Conservation (phyloP, 805 yeast genomes). For the Candida endomychidarum region DNA sequence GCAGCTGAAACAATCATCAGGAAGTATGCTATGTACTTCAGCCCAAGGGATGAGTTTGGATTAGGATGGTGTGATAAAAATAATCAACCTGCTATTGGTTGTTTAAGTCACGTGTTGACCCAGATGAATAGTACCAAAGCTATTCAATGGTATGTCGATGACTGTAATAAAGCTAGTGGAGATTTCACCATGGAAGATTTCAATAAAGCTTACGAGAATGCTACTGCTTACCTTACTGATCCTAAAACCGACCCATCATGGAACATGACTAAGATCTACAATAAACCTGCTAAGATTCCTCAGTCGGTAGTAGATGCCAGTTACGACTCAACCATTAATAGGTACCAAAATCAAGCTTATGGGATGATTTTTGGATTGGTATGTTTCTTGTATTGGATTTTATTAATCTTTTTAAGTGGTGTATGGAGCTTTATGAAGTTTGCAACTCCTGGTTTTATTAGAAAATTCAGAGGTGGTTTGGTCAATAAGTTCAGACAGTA, state of each 20-base stretch:
- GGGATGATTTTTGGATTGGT: constrained; percentile 34
- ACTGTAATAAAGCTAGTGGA: constrained; percentile 22
- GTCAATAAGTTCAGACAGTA: constrained; percentile 24
- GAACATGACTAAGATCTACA: constrained; percentile 26
- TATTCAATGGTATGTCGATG: constrained; percentile 22
- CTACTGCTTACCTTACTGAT: constrained; percentile 38
- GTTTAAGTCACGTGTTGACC: constrained; percentile 36
- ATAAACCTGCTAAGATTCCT: constrained; percentile 37
- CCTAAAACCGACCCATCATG: constrained; percentile 26
- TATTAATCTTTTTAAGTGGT: constrained; percentile 34
- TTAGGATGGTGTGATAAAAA: constrained; percentile 33
- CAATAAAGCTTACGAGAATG: constrained; percentile 39
- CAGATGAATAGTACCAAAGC: constrained; percentile 18
- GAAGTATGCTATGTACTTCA: constrained; percentile 27
- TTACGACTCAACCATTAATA: constrained; percentile 26
- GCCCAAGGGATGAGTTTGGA: constrained; percentile 25
- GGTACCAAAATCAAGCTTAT: constrained; percentile 38
- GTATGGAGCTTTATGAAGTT: constrained; percentile 25
- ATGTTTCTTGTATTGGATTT: constrained; percentile 30
- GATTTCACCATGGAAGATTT: constrained; percentile 31
- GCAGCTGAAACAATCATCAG: constrained; percentile 27
- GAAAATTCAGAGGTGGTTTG: constrained; percentile 29
- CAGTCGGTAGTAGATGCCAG: constrained; percentile 27
- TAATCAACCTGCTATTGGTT: constrained; percentile 40
- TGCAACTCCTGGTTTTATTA: constrained; percentile 23